Base-by-base conservation (phyloP, 108 stramenopile genomes). In the Ochromonas danica region DNA sequence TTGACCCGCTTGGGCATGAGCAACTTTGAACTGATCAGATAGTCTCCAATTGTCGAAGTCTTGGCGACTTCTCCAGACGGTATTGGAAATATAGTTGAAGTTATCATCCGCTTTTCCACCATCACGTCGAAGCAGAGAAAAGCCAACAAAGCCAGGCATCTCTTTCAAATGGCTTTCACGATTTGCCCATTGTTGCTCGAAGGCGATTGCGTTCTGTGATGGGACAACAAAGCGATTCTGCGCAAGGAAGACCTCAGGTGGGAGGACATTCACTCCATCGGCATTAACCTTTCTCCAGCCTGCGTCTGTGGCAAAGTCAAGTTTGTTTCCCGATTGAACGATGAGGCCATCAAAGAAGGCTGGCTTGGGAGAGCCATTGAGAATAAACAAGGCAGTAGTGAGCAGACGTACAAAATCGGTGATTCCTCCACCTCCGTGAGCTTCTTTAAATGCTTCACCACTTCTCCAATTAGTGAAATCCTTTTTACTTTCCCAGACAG, bases 401-500 rank as follows among this genome's bases (percentile, higher is more conserved):
- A 78, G 60, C 77, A 78, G 60, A 39, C 43, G 40, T 27, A 78
- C 2, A 6, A 78, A 78, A 62, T 78, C 77, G 1, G 14, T 2
- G 33, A 78, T 78, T 60, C 77, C 77, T 6, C 77, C 77, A 39
- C 94, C 94, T 1, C 94, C 92, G 83, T 94, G 94, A 1, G 94
- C 94, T 80, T 94, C 92, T 84, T 91, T 93, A 86, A 94, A 94
- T 36, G 92, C 94, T 10, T 94, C 92, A 38, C 94, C 94, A 41
- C 61, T 79, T 17, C 92, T 28, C 92, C 94, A 94, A 17, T 89
- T 89, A 42, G 85, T 84, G 83, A 94, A 94, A 61, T 92, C 78
- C 36, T 87, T 86, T 85, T 94, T 94, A 71, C 89, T 87, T 38
- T 90, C 81, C 94, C 94, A 94, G 67, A 94, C 87, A 14, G 45